Evolutionary conservation across 2,329 filamentous ascomycete species (phyloP).

Genomic region (Ophiostoma quercus): DNA sequence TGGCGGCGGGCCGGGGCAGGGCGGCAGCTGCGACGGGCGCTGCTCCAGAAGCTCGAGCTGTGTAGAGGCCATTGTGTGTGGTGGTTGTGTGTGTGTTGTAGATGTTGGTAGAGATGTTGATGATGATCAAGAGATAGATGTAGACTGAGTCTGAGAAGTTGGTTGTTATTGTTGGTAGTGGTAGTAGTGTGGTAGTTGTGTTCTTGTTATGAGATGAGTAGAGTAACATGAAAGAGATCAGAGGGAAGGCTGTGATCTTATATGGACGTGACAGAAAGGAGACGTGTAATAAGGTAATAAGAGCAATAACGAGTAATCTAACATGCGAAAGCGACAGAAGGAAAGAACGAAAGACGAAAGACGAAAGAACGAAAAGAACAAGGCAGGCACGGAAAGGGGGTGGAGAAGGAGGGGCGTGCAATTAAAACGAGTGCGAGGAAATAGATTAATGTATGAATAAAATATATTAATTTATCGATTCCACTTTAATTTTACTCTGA

Average conservation of each 20-base stretch:
- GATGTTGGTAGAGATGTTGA: constrained; percentile 19
- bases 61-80: constrained; percentile 27
- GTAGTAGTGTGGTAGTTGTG: neutral
- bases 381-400: constrained; percentile 9
- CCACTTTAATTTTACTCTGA: neutral
- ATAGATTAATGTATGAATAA: neutral
- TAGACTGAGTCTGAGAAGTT: neutral
- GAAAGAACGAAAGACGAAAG: constrained; percentile 18
- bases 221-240: constrained; percentile 1
- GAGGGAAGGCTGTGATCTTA: constrained; percentile 22
- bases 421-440: neutral
- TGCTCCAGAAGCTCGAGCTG: constrained; percentile 50
- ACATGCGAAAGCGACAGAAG: constrained; percentile 9
- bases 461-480: constrained; percentile 13
- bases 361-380: constrained; percentile 9
- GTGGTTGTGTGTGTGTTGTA: constrained; percentile 24
- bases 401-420: constrained; percentile 10
- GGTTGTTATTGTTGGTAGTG: neutral
- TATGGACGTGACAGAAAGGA: constrained; percentile 21
- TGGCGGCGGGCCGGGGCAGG: constrained; percentile 61
- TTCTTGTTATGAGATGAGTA: neutral
- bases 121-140: neutral
- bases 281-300: neutral
- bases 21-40: constrained; percentile 61
- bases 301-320: neutral